Base-by-base conservation (phyloP, 306 rosid species). In the Gastrolobium bilobum region DNA sequence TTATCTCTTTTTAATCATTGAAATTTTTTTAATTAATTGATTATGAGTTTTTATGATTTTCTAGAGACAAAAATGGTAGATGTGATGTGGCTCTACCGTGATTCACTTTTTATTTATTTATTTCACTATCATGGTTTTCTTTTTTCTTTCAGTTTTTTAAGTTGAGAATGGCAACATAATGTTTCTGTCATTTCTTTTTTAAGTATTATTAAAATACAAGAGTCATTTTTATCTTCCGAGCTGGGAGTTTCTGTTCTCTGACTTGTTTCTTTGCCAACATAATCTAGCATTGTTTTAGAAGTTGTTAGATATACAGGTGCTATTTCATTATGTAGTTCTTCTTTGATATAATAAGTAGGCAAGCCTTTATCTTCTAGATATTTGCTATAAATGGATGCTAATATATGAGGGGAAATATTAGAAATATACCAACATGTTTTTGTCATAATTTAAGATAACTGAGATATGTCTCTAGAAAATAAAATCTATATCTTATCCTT, bases 101-200 rank as follows among this genome's bases (percentile, higher is more conserved):
- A 60, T 47, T 75, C 35, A 31, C 43, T 26, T 73, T 2, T 60
- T 34, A n/a, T 44, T 61, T 0, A 14, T 13, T 13, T 5, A 34
- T 46, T 69, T 79, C 64, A 70, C 13, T 59, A 0, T 47, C n/a
- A 48, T 5, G 8, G 0, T 31, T 68, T 68, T 57, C 6, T 11
- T 57, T 29, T 73, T 30, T 2, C 6, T 63, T 53, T 29, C 29
- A 13, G 53, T 30, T 5, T 34, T 29, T 30, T 37, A 51, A 11
- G 42, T 42, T 10, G 29, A 29, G 33, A 51, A 51, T 64, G 56
- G 30, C 43, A 51, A 13, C 11, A 10, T 26, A 56, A 65, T 65
- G 26, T 42, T 77, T 51, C 46, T 77, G 81, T 67, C 48, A 42
- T 66, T 67, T 56, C 47, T 8, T 13, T 31, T 67, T 56, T 56